Evolutionary conservation across 768 basidiomycete species (phyloP).

Genomic region (Suillus subalutaceus): DNA sequence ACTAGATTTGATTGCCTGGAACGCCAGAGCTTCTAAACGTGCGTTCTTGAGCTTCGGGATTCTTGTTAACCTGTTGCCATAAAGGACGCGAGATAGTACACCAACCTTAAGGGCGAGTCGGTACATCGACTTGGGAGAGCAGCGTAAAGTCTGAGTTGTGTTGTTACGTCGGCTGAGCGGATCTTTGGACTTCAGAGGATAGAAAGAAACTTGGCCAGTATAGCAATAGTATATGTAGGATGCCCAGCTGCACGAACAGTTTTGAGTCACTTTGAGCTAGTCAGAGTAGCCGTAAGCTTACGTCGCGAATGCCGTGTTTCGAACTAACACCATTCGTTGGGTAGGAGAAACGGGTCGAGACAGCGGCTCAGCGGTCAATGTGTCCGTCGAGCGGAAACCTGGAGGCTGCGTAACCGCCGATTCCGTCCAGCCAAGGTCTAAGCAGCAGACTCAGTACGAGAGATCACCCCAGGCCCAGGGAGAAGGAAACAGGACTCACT

Average conservation of each 20-base stretch:
- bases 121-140: slow-evolving; percentile 44
- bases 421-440: background rate
- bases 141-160: slow-evolving; percentile 14
- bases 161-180: background rate
- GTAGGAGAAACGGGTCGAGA: slow-evolving; percentile 26
- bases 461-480: background rate
- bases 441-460: background rate
- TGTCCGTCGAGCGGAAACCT: background rate
- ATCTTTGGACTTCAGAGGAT: slow-evolving; percentile 24
- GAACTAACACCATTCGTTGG: slow-evolving; percentile 31
- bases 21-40: slow-evolving; percentile 13
- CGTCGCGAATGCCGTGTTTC: slow-evolving; percentile 31
- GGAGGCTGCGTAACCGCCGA: background rate
- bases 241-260: slow-evolving; percentile 22
- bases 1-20: slow-evolving; percentile 25
- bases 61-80: background rate
- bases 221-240: slow-evolving; percentile 34
- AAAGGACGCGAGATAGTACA: background rate
- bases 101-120: slow-evolving; percentile 33
- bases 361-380: background rate
- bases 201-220: slow-evolving; percentile 31
- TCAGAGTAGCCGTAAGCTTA: slow-evolving; percentile 15
- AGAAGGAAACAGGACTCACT: background rate
- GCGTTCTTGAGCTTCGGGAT: background rate
- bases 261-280: background rate